Percentiles rank a stretch among this genome's conserved stretches.
Conservation (phyloP, 495 filamentous ascomycete species). For the Thermothielavioides terrestris region DNA sequence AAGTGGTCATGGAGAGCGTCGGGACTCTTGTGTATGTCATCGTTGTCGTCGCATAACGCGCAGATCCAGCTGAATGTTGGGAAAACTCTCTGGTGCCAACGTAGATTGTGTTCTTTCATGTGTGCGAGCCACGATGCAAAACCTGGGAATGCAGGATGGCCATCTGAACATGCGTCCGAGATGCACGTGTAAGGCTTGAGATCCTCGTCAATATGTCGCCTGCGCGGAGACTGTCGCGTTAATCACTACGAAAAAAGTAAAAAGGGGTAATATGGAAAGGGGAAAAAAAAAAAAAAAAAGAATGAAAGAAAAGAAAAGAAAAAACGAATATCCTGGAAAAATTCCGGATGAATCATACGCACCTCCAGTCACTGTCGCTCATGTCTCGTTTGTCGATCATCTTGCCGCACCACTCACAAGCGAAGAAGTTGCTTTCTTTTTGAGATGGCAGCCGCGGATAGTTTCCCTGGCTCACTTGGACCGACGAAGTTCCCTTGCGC, state of each 20-base stretch:
- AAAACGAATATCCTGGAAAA: no score
- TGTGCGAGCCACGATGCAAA: neutral
- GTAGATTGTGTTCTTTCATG: neutral
- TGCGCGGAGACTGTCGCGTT: neutral
- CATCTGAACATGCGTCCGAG: neutral
- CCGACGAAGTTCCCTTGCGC: neutral
- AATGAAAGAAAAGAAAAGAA: no score
- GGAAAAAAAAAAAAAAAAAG: no score
- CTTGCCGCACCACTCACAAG: neutral
- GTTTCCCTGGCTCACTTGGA: neutral
- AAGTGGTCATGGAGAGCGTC: neutral
- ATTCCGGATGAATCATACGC: neutral
- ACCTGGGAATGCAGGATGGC: neutral
- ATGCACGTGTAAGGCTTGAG: neutral
- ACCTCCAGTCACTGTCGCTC: neutral
- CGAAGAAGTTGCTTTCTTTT: neutral
- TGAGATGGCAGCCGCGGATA: neutral
- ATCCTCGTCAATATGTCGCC: neutral
- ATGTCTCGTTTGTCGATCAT: neutral
- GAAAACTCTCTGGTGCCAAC: neutral
- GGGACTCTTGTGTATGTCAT: neutral
- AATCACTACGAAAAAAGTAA: neutral
- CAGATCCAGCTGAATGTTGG: neutral
- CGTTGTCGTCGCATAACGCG: neutral
- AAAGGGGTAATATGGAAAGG: no score